Percentiles rank a stretch among this genome's conserved stretches.
These are phyloP conservation scores for Podospora pseudoanserina DNA, from an alignment of 495 filamentous ascomycete genomes.

Conservation along the genomic window DNA sequence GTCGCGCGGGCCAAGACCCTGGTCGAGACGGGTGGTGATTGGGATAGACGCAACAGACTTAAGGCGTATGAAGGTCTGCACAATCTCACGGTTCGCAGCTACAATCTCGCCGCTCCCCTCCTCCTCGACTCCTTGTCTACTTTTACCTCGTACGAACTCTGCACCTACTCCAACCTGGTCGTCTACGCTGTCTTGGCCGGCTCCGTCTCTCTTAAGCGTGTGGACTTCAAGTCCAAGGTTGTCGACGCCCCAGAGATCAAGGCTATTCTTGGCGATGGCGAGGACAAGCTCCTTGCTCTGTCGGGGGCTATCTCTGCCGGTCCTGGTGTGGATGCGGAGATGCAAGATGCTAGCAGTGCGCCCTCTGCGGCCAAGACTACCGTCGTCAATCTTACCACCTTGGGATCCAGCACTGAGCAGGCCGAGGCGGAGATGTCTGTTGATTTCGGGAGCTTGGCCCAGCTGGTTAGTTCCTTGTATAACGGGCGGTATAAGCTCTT, in stretches of 20 bases:
- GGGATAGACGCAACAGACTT: conserved; percentile 94
- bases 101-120: conserved; percentile 83
- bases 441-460: conserved; percentile 76
- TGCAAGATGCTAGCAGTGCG: conserved; percentile 61
- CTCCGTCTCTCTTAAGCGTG: conserved; percentile 87
- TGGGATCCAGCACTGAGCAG: conserved; percentile 63
- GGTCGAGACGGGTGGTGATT: conserved; percentile 92
- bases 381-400: conserved; percentile 80
- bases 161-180: conserved; percentile 89
- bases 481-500: conserved; percentile 88
- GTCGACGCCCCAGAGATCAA: conserved; percentile 97
- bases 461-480: conserved; percentile 87
- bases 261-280: conserved; percentile 85
- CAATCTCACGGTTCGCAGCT: conserved; percentile 84
- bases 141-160: conserved; percentile 98
- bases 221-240: conserved; percentile 98
- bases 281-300: conserved; percentile 79
- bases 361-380: conserved; percentile 58
- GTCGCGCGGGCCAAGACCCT: conserved; percentile 85
- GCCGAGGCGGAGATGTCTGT: conserved; percentile 74
- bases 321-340: conserved; percentile 75
- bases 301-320: conserved; percentile 73
- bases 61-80: conserved; percentile 98
- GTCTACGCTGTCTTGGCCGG: conserved; percentile 95
- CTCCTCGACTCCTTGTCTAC: conserved; percentile 95